These are phyloP conservation scores for Penicillium waksmanii DNA, from an alignment of 495 filamentous ascomycete genomes.

Conservation along the genomic window DNA sequence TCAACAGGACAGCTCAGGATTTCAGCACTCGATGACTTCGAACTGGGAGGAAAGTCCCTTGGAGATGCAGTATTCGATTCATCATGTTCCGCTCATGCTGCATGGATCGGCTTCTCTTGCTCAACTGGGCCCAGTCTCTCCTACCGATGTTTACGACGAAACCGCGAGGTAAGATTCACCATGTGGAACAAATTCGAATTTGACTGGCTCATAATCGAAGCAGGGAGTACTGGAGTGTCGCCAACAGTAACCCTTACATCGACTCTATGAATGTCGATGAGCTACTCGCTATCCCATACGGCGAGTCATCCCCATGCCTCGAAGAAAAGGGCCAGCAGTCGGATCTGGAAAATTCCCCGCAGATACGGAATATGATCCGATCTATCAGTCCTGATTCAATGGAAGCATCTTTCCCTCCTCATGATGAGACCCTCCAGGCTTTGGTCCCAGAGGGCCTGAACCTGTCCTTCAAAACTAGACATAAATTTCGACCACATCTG, in stretches of 20 bases:
- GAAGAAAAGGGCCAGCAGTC: not conserved
- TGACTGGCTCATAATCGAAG: not conserved
- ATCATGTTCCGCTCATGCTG: not conserved
- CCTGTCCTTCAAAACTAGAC: not conserved
- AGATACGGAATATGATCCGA: not conserved
- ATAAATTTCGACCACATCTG: not conserved
- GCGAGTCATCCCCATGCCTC: not conserved
- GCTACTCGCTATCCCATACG: not conserved
- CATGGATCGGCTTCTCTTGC: not conserved
- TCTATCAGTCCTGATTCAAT: not conserved
- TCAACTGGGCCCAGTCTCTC: not conserved
- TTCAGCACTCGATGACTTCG: not conserved
- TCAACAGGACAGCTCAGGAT: not conserved
- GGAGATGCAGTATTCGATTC: not conserved
- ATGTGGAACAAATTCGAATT: too few species aligned
- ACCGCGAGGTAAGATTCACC: not conserved
- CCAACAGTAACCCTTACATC: not conserved
- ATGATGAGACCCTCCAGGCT: not conserved
- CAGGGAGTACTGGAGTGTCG: not conserved
- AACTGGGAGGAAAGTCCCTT: not conserved
- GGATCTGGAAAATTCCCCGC: not conserved
- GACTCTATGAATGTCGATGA: not conserved
- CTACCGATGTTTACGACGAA: not conserved
- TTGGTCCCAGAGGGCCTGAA: conserved; percentile 1
- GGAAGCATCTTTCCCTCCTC: not conserved